Percentiles rank a stretch among this genome's conserved stretches.
These are phyloP conservation scores for Fusarium sp. DNA, from an alignment of 2,329 filamentous ascomycete genomes.

Conservation along the genomic window DNA sequence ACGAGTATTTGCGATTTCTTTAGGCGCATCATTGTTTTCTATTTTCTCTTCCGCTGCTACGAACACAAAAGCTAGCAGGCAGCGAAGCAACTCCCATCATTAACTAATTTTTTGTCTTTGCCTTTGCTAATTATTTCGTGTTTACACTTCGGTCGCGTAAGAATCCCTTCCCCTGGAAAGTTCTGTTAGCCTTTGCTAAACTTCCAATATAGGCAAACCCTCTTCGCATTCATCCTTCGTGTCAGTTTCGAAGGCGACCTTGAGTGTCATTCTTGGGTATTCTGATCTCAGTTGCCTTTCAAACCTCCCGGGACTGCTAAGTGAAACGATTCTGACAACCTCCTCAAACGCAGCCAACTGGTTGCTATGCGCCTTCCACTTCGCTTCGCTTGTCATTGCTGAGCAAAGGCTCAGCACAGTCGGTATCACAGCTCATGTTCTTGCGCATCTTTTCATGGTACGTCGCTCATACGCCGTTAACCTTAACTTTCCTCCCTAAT, in stretches of 20 bases:
- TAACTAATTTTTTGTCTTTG: not conserved
- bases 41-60: not conserved
- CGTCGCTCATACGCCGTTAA: not conserved
- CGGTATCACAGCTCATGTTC: slow-evolving; percentile 22
- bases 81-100: not conserved
- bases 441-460: slow-evolving; percentile 8
- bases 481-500: not conserved
- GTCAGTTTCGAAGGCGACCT: not conserved
- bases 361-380: slow-evolving; percentile 35
- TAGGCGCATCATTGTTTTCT: not conserved
- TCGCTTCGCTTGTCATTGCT: slow-evolving; percentile 10
- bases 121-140: not conserved
- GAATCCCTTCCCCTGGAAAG: not conserved
- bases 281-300: not conserved
- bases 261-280: too few species aligned
- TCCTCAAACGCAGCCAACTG: slow-evolving; percentile 10
- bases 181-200: not conserved
- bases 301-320: not conserved
- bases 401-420: slow-evolving; percentile 29
- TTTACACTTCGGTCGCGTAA: not conserved
- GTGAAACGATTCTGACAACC: not conserved
- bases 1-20: not conserved
- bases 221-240: not conserved
- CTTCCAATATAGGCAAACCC: not conserved
- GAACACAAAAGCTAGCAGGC: not conserved